These are phyloP conservation scores for Chrysophaeum taylorii DNA, from an alignment of 352 stramenopile species.

Conservation along the genomic window DNA sequence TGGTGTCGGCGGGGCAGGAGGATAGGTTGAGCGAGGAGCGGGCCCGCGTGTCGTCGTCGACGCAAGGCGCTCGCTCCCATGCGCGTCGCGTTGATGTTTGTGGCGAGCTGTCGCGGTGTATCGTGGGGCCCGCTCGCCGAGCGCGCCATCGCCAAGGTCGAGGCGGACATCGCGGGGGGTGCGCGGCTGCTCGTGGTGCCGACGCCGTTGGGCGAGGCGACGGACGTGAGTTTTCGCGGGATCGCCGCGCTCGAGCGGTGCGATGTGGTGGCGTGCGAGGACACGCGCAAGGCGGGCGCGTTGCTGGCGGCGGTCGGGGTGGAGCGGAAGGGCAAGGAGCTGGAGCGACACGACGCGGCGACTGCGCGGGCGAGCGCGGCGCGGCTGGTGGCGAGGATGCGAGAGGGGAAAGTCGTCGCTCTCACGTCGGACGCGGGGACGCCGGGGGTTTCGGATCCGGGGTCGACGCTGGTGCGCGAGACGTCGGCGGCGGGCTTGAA, in stretches of 20 bases:
- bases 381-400: background rate
- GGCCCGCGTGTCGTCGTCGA: no score
- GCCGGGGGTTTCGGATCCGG: constrained; percentile 3
- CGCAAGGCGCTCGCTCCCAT: no score
- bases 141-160: no score
- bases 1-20: no score
- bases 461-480: background rate
- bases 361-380: background rate
- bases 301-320: background rate
- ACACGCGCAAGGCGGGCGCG: background rate
- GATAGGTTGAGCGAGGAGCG: no score
- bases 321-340: background rate
- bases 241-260: background rate
- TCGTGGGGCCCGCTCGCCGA: no score
- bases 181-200: background rate
- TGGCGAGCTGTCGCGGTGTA: no score
- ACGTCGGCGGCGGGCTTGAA: background rate
- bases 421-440: background rate
- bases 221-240: background rate
- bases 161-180: no score
- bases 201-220: background rate
- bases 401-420: background rate
- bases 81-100: no score
- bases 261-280: background rate
- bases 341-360: background rate